phyloP scores from a whole-genome alignment of 257 asterid genomes.

The Fraxinus quadrangulata region DNA sequence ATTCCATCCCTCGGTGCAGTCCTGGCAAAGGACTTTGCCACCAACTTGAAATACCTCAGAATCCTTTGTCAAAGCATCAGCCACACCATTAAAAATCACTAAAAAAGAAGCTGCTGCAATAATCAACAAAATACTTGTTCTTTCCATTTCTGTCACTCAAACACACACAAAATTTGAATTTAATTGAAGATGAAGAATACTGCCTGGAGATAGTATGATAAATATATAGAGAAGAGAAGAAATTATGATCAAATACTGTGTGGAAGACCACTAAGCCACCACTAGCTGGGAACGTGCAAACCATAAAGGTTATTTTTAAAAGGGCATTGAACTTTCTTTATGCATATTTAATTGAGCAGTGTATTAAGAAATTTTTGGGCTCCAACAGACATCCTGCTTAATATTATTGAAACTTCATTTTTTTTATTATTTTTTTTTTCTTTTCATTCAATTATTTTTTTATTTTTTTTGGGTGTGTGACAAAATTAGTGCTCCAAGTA shows the following conservation, averaged over 20 bases:
- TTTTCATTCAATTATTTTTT: too few relatives aligned
- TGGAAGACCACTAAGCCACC: slow-evolving; percentile 38
- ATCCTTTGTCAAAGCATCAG: slow-evolving; percentile 24
- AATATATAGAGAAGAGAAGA: neutral
- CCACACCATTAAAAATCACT: slow-evolving; percentile 6
- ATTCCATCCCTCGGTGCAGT: slow-evolving; percentile 67
- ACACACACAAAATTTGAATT: neutral
- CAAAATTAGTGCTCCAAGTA: too few relatives aligned
- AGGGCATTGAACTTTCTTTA: neutral
- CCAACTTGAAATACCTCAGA: slow-evolving; percentile 52
- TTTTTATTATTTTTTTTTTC: too few relatives aligned
- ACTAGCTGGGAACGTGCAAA: slow-evolving; percentile 39
- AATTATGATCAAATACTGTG: neutral
- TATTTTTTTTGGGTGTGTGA: too few relatives aligned
- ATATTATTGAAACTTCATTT: too few relatives aligned
- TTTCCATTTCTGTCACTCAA: slow-evolving; percentile 27
- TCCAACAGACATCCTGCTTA: too few relatives aligned
- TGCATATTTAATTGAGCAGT: neutral
- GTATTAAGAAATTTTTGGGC: too few relatives aligned
- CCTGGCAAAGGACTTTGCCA: slow-evolving; percentile 87
- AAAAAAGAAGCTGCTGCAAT: slow-evolving; percentile 19
- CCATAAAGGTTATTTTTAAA: slow-evolving; percentile 35
- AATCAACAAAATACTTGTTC: slow-evolving; percentile 27
- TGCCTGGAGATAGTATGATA: neutral
- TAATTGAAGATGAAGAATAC: neutral